Evolutionary conservation across 164 flowering plant species (phyloP), one percentile per base, ranked within the genome.

Genomic region (Pachysandra terminalis): DNA sequence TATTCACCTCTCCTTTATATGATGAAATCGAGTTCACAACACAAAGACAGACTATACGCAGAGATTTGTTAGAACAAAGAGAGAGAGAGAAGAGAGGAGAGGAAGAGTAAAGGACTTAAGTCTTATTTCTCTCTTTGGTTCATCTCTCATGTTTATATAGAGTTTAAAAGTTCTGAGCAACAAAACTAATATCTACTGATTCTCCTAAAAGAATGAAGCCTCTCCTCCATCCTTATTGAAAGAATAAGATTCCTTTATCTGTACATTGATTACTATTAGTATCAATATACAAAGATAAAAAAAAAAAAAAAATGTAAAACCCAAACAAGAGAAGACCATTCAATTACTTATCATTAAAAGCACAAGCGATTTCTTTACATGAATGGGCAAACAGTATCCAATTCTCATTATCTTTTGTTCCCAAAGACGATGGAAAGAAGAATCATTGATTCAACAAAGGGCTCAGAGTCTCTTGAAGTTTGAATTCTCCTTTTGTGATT

Each of bases 381-480:
- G 2, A 51, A 9, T 37, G n/a, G n/a, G 21, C 53, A 56, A 9
- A 45, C n/a, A 67, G 69, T 19, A 66, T 66, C 69, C 19, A 52
- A 66, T 57, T 56, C 54, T 24, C 67, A 23, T 1, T 8, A 19
- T 45, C 10, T 26, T 40, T 56, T 32, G 35, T 40, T 41, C 55
- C 69, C 69, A 40, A 66, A 19, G 62, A 67, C 61, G 1, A 37
- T 15, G 61, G 63, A 67, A 45, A 24, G n/a, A n/a, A n/a, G n/a
- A n/a, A n/a, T n/a, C n/a, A n/a, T n/a, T 12, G 10, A 24, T 12
- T 25, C 22, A 61, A 10, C 24, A 40, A 37, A 40, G 17, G 25
- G 19, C 19, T 5, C 37, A 21, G 69, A 9, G 52, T 64, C 67
- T 51, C n/a, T 56, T 66, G 61, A 64, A 64, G 21, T 15, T n/a